These are phyloP conservation scores for Panicum miliaceum DNA, from an alignment of 176 grass and related monocot genomes.

Conservation along the genomic window DNA sequence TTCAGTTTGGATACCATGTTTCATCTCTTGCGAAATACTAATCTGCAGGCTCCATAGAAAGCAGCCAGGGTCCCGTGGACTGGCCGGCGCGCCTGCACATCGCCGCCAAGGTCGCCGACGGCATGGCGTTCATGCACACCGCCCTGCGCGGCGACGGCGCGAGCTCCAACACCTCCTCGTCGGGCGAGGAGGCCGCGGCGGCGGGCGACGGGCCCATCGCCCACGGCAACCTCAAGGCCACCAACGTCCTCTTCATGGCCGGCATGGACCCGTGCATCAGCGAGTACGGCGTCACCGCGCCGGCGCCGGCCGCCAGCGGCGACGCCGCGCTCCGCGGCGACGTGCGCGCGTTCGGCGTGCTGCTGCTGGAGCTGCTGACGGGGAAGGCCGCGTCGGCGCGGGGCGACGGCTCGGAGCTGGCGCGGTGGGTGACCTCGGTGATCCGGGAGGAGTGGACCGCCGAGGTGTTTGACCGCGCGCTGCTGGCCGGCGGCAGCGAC, in stretches of 20 bases:
- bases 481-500: slow-evolving; percentile 40
- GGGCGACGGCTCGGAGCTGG: slow-evolving; percentile 58
- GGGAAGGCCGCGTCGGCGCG: slow-evolving; percentile 50
- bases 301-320: not conserved
- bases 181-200: not conserved
- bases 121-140: slow-evolving; percentile 68
- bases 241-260: slow-evolving; percentile 66
- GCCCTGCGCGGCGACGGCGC: slow-evolving; percentile 31
- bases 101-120: slow-evolving; percentile 55
- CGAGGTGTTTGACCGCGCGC: slow-evolving; percentile 66
- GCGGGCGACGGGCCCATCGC: slow-evolving; percentile 35
- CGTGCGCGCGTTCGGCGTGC: slow-evolving; percentile 53
- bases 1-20: not conserved
- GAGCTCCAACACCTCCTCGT: slow-evolving; percentile 19
- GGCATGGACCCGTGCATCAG: slow-evolving; percentile 70
- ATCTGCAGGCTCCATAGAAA: slow-evolving; percentile 50
- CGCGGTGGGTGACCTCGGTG: slow-evolving; percentile 67
- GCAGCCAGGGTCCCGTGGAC: slow-evolving; percentile 41
- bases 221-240: slow-evolving; percentile 69
- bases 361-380: slow-evolving; percentile 71
- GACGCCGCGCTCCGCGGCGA: slow-evolving; percentile 36
- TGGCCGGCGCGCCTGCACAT: slow-evolving; percentile 54
- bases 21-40: not conserved
- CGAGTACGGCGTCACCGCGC: slow-evolving; percentile 55
- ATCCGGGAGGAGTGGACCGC: slow-evolving; percentile 79